phyloP scores from a whole-genome alignment of 352 stramenopile species.

The Pythium monospermum region DNA sequence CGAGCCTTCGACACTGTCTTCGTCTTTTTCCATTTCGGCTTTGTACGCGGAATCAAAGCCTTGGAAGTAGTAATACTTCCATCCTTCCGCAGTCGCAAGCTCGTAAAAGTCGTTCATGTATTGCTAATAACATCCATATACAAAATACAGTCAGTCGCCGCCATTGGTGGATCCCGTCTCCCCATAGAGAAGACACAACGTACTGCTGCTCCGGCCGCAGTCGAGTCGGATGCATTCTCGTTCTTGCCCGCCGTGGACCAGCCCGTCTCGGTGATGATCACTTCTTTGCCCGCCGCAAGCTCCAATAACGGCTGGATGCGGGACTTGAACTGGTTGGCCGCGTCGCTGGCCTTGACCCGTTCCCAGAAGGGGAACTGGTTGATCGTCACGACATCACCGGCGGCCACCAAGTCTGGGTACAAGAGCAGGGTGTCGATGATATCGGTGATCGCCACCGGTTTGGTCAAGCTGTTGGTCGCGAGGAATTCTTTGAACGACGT shows the following conservation, averaged over 20 bases:
- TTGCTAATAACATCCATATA: slow-evolving; percentile 20
- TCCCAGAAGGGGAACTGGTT: slow-evolving; percentile 89
- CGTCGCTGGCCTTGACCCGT: slow-evolving; percentile 45
- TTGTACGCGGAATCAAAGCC: slow-evolving; percentile 84
- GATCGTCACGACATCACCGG: slow-evolving; percentile 72
- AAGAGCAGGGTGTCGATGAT: slow-evolving; percentile 72
- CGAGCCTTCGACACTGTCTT: slow-evolving; percentile 58
- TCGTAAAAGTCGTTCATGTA: slow-evolving; percentile 81
- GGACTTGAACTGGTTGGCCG: slow-evolving; percentile 62
- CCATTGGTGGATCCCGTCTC: no score
- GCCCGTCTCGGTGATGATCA: slow-evolving; percentile 81
- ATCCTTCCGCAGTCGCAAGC: slow-evolving; percentile 51
- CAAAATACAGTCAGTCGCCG: background rate
- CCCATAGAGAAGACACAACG: slow-evolving; percentile 1
- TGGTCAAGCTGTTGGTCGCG: slow-evolving; percentile 42
- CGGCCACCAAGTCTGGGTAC: slow-evolving; percentile 74
- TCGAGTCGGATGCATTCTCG: slow-evolving; percentile 55
- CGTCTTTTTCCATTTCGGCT: slow-evolving; percentile 38
- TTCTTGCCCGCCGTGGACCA: slow-evolving; percentile 66
- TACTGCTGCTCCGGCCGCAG: slow-evolving; percentile 45
- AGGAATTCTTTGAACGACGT: slow-evolving; percentile 74
- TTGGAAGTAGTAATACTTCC: slow-evolving; percentile 88
- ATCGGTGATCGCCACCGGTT: slow-evolving; percentile 72
- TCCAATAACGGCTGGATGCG: slow-evolving; percentile 64
- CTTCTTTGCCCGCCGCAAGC: slow-evolving; percentile 60